A percentile compares a stretch with the other conserved stretches of the same genome.
These are phyloP conservation scores for Coffea eugenioides DNA, from an alignment of 257 asterid species.

Conservation along the genomic window DNA sequence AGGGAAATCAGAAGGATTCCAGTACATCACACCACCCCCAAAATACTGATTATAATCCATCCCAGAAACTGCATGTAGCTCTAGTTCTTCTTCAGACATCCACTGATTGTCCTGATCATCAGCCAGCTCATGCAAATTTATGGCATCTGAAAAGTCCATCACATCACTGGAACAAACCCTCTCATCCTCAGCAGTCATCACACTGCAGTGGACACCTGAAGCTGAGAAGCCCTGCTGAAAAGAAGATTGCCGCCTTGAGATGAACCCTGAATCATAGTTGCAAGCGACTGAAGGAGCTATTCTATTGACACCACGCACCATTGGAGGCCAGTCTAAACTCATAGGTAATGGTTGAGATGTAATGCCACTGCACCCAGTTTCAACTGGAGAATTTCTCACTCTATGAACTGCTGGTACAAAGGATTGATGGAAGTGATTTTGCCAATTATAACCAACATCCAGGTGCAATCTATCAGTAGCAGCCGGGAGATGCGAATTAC, in stretches of 20 bases:
- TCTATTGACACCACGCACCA: slow-evolving; percentile 68
- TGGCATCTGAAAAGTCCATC: slow-evolving; percentile 56
- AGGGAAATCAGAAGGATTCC: slow-evolving; percentile 91
- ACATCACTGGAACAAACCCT: slow-evolving; percentile 62
- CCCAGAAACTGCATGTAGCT: slow-evolving; percentile 72
- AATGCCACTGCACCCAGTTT: slow-evolving; percentile 60
- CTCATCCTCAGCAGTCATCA: slow-evolving; percentile 78
- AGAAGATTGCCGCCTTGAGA: slow-evolving; percentile 73
- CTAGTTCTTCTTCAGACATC: slow-evolving; percentile 96
- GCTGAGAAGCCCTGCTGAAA: slow-evolving; percentile 60
- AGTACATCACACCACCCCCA: slow-evolving; percentile 99
- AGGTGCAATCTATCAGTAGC: slow-evolving; percentile 97
- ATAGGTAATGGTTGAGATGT: slow-evolving; percentile 64
- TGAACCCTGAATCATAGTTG: slow-evolving; percentile 84
- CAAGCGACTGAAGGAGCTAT: slow-evolving; percentile 66
- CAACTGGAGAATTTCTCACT: slow-evolving; percentile 69
- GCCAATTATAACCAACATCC: slow-evolving; percentile 93
- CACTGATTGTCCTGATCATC: slow-evolving; percentile 88
- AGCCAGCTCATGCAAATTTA: slow-evolving; percentile 59
- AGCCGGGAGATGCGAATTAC: slow-evolving; percentile 70
- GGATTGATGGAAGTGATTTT: slow-evolving; percentile 77
- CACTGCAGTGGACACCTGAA: slow-evolving; percentile 51
- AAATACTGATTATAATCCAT: slow-evolving; percentile 89
- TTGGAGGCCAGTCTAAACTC: slow-evolving; percentile 94
- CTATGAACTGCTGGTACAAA: slow-evolving; percentile 62